A percentile compares a stretch with the other conserved stretches of the same genome.
Evolutionary conservation across 176 grass and related monocot species (phyloP).

Genomic region (Hordeum vulgare): DNA sequence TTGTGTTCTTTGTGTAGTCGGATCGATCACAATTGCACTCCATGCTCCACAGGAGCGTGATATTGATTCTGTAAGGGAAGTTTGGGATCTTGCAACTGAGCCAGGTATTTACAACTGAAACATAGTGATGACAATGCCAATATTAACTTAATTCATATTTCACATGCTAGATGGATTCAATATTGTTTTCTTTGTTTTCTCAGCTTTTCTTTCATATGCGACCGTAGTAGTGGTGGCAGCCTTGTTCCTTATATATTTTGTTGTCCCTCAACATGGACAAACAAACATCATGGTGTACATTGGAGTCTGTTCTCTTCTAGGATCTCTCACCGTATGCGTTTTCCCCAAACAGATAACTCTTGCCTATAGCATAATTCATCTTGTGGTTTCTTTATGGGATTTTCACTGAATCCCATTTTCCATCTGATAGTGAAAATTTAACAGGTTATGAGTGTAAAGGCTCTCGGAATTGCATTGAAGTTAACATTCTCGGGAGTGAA

Average conservation of each 20-base stretch:
- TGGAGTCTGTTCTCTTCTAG: constrained; percentile 86
- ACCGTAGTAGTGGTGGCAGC: constrained; percentile 64
- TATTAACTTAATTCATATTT: background rate
- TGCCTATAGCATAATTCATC: constrained; percentile 1
- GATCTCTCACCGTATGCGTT: constrained; percentile 76
- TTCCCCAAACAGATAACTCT: background rate
- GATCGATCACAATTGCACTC: constrained; percentile 86
- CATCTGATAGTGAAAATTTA: constrained; percentile 28
- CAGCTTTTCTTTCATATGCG: constrained; percentile 82
- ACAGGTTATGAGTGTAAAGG: constrained; percentile 91
- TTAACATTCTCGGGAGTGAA: constrained; percentile 93
- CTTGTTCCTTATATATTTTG: constrained; percentile 78
- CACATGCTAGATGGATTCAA: constrained; percentile 2
- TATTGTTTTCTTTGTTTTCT: constrained; percentile 24
- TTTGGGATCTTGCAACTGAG: constrained; percentile 95
- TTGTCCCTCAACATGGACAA: constrained; percentile 81
- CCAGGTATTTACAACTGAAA: constrained; percentile 50
- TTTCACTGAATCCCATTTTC: constrained; percentile 9
- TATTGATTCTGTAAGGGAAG: constrained; percentile 87
- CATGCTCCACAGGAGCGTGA: constrained; percentile 87
- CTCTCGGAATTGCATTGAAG: constrained; percentile 91
- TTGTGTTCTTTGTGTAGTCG: constrained; percentile 92
- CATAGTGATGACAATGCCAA: background rate
- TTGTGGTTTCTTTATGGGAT: constrained; percentile 5
- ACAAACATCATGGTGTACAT: constrained; percentile 95